Evolutionary conservation across 1,284 basidiomycete species (phyloP).

Genomic region (Tylopilus sp.): DNA sequence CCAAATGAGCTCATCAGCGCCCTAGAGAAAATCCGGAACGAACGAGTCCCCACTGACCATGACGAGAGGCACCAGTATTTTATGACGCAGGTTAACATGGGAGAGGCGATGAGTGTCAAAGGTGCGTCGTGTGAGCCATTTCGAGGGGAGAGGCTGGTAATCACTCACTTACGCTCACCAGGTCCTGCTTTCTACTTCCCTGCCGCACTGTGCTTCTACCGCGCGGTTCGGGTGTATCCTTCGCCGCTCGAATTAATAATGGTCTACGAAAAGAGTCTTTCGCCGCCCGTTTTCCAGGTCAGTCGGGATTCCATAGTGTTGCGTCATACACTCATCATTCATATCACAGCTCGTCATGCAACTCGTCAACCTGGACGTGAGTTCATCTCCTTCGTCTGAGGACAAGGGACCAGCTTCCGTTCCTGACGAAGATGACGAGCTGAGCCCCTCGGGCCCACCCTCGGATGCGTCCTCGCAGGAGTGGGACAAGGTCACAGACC

Average conservation of each 20-base stretch:
- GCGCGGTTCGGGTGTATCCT: constrained; percentile 92
- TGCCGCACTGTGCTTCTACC: constrained; percentile 89
- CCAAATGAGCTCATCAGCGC: constrained; percentile 57
- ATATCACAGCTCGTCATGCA: constrained; percentile 73
- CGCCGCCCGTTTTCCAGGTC: constrained; percentile 82
- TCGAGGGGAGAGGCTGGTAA: not conserved
- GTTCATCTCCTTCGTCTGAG: constrained; percentile 50
- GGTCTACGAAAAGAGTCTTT: constrained; percentile 92
- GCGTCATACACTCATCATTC: constrained; percentile 1
- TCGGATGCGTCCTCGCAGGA: constrained; percentile 82
- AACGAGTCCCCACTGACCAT: constrained; percentile 62
- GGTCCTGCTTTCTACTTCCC: constrained; percentile 74
- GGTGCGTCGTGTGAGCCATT: constrained; percentile 45
- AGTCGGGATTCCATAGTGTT: constrained; percentile 14
- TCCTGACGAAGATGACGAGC: constrained; percentile 46
- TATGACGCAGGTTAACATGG: constrained; percentile 83
- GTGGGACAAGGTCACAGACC: constrained; percentile 79
- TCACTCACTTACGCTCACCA: constrained; percentile 32
- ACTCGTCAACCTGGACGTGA: constrained; percentile 85
- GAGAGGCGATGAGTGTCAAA: constrained; percentile 79
- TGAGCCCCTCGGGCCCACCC: constrained; percentile 64
- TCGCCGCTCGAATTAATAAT: constrained; percentile 87
- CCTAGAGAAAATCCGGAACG: constrained; percentile 58
- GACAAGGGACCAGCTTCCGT: constrained; percentile 31
- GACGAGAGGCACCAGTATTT: constrained; percentile 87